A percentile compares a stretch with the other conserved stretches of the same genome.
Conservation (phyloP, 371 early-diverging fungal genomes). For the Mortierella sp. region DNA sequence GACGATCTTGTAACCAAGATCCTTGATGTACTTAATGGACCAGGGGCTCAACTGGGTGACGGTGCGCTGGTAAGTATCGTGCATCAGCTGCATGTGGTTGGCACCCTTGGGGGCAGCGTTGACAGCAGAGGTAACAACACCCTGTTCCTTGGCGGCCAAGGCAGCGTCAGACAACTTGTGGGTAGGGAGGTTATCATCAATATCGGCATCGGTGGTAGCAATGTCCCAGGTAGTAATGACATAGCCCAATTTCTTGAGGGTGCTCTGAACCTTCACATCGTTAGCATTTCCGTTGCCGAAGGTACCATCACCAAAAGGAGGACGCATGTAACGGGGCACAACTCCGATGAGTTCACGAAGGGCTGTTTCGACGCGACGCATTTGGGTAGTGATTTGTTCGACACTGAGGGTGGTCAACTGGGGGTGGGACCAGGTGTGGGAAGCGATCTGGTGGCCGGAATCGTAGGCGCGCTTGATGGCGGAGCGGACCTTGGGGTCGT, state of each 20-base stretch:
- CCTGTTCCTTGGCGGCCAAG: conserved; percentile 27
- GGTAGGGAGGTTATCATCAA: conserved; percentile 36
- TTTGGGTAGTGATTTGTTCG: conserved; percentile 46
- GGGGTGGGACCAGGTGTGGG: conserved; percentile 63
- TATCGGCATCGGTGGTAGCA: conserved; percentile 43
- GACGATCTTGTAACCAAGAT: conserved; percentile 45
- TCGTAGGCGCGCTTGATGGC: conserved; percentile 55
- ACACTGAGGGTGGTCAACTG: conserved; percentile 31
- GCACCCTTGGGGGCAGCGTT: conserved; percentile 20
- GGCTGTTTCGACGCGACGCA: conserved; percentile 53
- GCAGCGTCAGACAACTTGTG: conserved; percentile 32
- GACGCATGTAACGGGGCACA: conserved; percentile 61
- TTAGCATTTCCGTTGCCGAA: conserved; percentile 30
- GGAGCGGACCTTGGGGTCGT: conserved; percentile 36
- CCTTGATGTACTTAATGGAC: conserved; percentile 37
- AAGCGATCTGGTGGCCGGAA: conserved; percentile 60
- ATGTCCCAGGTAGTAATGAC: conserved; percentile 53
- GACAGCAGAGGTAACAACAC: conserved; percentile 27
- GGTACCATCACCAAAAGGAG: conserved; percentile 65
- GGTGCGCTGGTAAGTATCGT: conserved; percentile 51
- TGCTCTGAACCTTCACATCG: conserved; percentile 40
- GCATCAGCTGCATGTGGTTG: conserved; percentile 51
- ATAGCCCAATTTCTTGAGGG: conserved; percentile 41
- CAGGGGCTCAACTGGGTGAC: conserved; percentile 33
- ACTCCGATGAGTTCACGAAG: conserved; percentile 55